A percentile compares a stretch with the other conserved stretches of the same genome.
Conservation (phyloP, 805 yeast species). For the Candida ipomoeae region DNA sequence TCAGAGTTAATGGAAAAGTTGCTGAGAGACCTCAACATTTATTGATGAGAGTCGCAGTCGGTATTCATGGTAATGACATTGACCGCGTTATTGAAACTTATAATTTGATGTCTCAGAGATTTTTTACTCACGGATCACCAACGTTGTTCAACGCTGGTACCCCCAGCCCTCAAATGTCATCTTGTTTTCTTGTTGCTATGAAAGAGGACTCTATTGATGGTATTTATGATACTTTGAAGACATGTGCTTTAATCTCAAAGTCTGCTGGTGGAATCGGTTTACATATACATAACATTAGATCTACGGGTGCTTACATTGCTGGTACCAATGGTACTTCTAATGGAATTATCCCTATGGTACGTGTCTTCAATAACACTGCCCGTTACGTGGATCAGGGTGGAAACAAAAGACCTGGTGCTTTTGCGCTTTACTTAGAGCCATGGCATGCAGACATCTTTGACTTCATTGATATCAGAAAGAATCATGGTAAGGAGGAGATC, state of each 20-base stretch:
- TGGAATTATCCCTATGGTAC: conserved; percentile 59
- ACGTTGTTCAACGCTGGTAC: conserved; percentile 62
- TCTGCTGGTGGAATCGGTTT: conserved; percentile 63
- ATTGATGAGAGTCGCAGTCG: conserved; percentile 59
- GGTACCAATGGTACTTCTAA: conserved; percentile 62
- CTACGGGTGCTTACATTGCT: conserved; percentile 58
- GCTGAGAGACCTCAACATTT: conserved; percentile 62
- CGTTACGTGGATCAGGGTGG: conserved; percentile 66
- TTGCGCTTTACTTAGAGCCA: conserved; percentile 58
- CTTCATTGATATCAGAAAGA: conserved; percentile 55
- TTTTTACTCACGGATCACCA: conserved; percentile 60
- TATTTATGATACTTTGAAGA: conserved; percentile 56
- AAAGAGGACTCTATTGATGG: conserved; percentile 62
- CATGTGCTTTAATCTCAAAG: conserved; percentile 59
- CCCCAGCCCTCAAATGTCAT: conserved; percentile 56
- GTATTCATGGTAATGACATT: conserved; percentile 55
- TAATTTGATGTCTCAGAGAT: conserved; percentile 55
- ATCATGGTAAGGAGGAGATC: conserved; percentile 61
- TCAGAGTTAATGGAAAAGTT: conserved; percentile 51
- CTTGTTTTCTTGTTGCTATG: conserved; percentile 62
- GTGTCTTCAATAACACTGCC: conserved; percentile 61
- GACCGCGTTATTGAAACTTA: conserved; percentile 52
- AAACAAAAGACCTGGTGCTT: conserved; percentile 62
- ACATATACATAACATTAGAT: conserved; percentile 56
- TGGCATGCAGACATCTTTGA: conserved; percentile 62